A percentile compares a stretch with the other conserved stretches of the same genome.
Evolutionary conservation across 1,284 basidiomycete species (phyloP).

Genomic region (Fomitopsis pinicola): DNA sequence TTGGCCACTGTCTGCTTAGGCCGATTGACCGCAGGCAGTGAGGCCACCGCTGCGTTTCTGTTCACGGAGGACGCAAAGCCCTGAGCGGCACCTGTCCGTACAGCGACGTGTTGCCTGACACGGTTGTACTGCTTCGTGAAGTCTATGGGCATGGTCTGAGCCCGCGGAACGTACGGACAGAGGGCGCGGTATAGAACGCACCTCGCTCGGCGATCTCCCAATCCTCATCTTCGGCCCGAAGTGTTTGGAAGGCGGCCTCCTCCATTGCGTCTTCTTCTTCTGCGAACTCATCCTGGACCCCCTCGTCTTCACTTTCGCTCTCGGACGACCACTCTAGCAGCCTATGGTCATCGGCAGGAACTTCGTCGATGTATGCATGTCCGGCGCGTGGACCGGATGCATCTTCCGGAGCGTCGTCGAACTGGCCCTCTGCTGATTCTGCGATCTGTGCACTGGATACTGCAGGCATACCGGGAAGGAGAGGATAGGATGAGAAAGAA

Average conservation of each 20-base stretch:
- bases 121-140: constrained; percentile 98
- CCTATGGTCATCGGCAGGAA: constrained; percentile 9
- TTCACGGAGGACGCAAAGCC: constrained; percentile 50
- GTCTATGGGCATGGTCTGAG: constrained; percentile 47
- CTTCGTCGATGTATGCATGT: constrained; percentile 25
- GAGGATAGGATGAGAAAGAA: neutral
- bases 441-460: neutral
- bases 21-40: constrained; percentile 73
- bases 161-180: neutral
- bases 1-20: constrained; percentile 32
- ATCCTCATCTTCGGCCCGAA: constrained; percentile 82
- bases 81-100: constrained; percentile 63
- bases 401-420: constrained; percentile 27
- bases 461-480: neutral
- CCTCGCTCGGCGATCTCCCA: constrained; percentile 86
- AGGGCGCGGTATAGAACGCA: constrained; percentile 20
- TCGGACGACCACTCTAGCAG: constrained; percentile 23
- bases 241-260: constrained; percentile 39
- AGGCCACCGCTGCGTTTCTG: constrained; percentile 44
- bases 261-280: constrained; percentile 24
- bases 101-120: constrained; percentile 77
- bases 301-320: constrained; percentile 18
- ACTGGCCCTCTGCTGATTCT: constrained; percentile 23
- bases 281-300: constrained; percentile 21
- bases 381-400: constrained; percentile 19